These are phyloP conservation scores for Mycosphaerelloides madeirae DNA, from an alignment of 2,329 filamentous ascomycete genomes.

Conservation along the genomic window DNA sequence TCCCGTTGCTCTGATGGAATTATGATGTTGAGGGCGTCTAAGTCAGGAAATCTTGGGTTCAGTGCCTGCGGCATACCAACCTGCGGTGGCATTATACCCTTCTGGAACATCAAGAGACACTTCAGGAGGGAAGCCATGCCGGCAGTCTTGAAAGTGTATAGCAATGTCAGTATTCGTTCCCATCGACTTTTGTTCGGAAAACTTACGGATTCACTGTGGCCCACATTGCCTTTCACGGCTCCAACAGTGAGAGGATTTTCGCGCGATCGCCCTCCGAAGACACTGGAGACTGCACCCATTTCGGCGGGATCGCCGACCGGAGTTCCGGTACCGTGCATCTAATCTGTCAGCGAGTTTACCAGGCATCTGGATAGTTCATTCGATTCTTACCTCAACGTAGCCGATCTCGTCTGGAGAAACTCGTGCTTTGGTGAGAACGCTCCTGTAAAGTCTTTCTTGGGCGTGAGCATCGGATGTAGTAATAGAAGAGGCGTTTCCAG, in stretches of 20 bases:
- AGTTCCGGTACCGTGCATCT: conserved; percentile 11
- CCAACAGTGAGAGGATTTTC: conserved; percentile 22
- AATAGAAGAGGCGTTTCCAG: conserved; percentile 13
- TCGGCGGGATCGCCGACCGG: conserved; percentile 12
- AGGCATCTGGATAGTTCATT: too few species aligned
- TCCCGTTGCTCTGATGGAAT: too few species aligned
- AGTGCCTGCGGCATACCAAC: conserved; percentile 62
- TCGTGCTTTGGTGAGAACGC: conserved; percentile 9
- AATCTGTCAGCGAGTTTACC: too few species aligned
- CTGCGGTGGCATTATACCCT: conserved; percentile 58
- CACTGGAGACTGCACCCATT: conserved; percentile 11
- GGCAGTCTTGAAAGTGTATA: too few species aligned
- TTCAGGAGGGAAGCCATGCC: conserved; percentile 56
- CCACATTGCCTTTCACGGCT: conserved; percentile 27
- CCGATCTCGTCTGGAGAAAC: conserved; percentile 9
- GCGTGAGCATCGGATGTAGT: conserved; percentile 17
- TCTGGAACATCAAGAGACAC: conserved; percentile 59
- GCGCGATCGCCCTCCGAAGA: conserved; percentile 11
- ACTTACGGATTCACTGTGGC: conserved; percentile 27
- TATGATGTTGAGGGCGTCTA: conserved; percentile 54
- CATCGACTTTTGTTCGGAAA: too few species aligned
- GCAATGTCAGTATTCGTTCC: too few species aligned
- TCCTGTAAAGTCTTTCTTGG: conserved; percentile 4
- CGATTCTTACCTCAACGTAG: conserved; percentile 15
- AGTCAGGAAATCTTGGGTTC: conserved; percentile 57